Evolutionary conservation across 257 asterid species (phyloP).

Genomic region (Thymus quinquecostatus): DNA sequence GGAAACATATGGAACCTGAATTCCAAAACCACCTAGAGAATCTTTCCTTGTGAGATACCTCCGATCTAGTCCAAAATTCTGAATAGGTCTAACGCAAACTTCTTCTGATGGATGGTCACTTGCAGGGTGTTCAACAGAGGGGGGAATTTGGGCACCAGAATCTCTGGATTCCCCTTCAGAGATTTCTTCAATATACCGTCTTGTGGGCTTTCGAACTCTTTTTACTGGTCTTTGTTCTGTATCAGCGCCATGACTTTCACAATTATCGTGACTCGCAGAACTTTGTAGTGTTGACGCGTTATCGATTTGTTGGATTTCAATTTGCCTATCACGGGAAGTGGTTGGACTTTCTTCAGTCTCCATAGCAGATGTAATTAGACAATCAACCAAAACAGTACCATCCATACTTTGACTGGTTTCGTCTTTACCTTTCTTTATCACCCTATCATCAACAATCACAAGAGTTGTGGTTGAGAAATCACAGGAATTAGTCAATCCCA

Average conservation of each 20-base stretch:
- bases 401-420: slow-evolving; percentile 43
- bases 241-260: slow-evolving; percentile 51
- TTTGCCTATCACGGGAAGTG: slow-evolving; percentile 37
- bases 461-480: slow-evolving; percentile 76
- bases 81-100: slow-evolving; percentile 47
- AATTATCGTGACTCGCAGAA: slow-evolving; percentile 39
- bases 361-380: slow-evolving; percentile 47
- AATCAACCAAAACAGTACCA: slow-evolving; percentile 42
- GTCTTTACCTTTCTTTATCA: slow-evolving; percentile 54
- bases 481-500: slow-evolving; percentile 91
- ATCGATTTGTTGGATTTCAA: slow-evolving; percentile 38
- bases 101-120: slow-evolving; percentile 40
- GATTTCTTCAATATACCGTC: slow-evolving; percentile 83
- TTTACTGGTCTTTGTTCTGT: slow-evolving; percentile 64
- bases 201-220: slow-evolving; percentile 91
- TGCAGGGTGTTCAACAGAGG: slow-evolving; percentile 39
- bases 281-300: slow-evolving; percentile 36
- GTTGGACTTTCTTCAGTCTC: slow-evolving; percentile 39
- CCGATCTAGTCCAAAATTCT: slow-evolving; percentile 45
- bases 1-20: slow-evolving; percentile 85
- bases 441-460: slow-evolving; percentile 56
- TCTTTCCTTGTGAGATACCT: slow-evolving; percentile 69
- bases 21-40: slow-evolving; percentile 86
- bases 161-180: slow-evolving; percentile 79
- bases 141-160: slow-evolving; percentile 51